Evolutionary conservation across 495 filamentous ascomycete genomes (phyloP).

Genomic region (Eremomyces bilateralis): DNA sequence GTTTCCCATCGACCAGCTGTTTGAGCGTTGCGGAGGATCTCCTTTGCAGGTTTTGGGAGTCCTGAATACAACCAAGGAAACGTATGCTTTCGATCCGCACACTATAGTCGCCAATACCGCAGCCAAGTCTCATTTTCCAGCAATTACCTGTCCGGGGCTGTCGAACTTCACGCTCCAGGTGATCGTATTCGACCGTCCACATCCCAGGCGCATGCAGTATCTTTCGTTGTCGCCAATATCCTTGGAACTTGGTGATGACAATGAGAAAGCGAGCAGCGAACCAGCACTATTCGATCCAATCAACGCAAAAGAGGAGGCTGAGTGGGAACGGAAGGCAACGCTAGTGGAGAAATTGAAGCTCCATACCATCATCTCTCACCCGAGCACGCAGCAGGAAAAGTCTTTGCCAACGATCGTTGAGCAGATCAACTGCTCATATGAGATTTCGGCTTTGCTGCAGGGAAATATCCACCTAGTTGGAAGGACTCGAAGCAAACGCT

Average conservation of each 20-base stretch:
- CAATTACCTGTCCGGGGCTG: constrained; percentile 44
- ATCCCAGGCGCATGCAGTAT: constrained; percentile 85
- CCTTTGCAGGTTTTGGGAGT: constrained; percentile 72
- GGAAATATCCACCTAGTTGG: constrained; percentile 72
- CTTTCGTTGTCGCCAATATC: constrained; percentile 81
- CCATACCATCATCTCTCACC: constrained; percentile 61
- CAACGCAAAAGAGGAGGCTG: constrained; percentile 42
- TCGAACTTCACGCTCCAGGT: constrained; percentile 52
- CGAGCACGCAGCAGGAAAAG: constrained; percentile 60
- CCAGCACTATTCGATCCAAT: constrained; percentile 23
- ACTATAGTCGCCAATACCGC: constrained; percentile 49
- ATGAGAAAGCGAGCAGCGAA: constrained; percentile 14
- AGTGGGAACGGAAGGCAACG: constrained; percentile 28
- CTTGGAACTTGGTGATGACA: constrained; percentile 65
- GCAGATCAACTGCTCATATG: constrained; percentile 90
- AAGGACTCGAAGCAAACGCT: constrained; percentile 55
- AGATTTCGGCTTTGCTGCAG: constrained; percentile 62
- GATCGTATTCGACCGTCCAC: constrained; percentile 69
- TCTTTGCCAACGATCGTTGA: constrained; percentile 66
- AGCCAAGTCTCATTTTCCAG: constrained; percentile 34
- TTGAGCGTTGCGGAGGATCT: constrained; percentile 59
- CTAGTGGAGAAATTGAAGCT: constrained; percentile 78
- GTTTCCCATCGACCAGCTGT: constrained; percentile 61
- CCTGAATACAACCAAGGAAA: constrained; percentile 36
- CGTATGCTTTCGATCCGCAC: constrained; percentile 36